These are phyloP conservation scores for Phytophthora tubulina DNA, from an alignment of 352 stramenopile genomes.

Conservation along the genomic window DNA sequence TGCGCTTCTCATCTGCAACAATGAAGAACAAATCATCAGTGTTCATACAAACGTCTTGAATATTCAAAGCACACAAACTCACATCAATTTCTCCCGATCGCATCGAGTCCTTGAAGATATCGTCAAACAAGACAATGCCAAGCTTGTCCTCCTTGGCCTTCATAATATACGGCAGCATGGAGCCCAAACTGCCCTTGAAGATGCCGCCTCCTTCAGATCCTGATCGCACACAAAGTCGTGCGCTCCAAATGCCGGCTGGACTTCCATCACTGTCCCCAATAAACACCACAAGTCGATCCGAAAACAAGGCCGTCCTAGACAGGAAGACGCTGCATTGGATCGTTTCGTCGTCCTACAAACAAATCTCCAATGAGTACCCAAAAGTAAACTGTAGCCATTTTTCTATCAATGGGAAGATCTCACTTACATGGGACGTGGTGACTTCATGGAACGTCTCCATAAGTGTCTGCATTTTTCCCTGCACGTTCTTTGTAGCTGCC, in stretches of 20 bases:
- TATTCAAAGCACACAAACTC: conserved; percentile 24
- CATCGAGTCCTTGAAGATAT: conserved; percentile 70
- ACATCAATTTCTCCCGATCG: conserved; percentile 61
- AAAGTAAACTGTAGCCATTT: conserved; percentile 24
- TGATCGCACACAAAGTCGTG: conserved; percentile 67
- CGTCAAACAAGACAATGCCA: conserved; percentile 73
- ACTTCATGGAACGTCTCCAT: conserved; percentile 71
- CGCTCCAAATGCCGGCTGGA: conserved; percentile 70
- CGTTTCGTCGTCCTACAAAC: conserved; percentile 59
- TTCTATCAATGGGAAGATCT: neutral
- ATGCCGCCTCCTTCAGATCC: conserved; percentile 74
- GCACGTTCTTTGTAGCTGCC: conserved; percentile 74
- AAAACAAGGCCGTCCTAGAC: conserved; percentile 67
- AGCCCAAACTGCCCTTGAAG: conserved; percentile 76
- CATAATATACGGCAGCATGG: conserved; percentile 80
- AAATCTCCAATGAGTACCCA: conserved; percentile 11
- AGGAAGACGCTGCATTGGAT: conserved; percentile 72
- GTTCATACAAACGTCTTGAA: neutral
- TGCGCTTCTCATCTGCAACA: conserved; percentile 58
- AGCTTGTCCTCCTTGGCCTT: conserved; percentile 81
- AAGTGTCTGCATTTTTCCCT: conserved; percentile 75
- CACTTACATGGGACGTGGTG: conserved; percentile 58
- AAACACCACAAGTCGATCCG: conserved; percentile 72
- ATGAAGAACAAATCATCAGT: conserved; percentile 23
- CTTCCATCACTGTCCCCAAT: conserved; percentile 69